Evolutionary conservation across 176 grass and related monocot species (phyloP), one percentile per base, ranked within the genome.

Genomic region (Melocanna baccifera): DNA sequence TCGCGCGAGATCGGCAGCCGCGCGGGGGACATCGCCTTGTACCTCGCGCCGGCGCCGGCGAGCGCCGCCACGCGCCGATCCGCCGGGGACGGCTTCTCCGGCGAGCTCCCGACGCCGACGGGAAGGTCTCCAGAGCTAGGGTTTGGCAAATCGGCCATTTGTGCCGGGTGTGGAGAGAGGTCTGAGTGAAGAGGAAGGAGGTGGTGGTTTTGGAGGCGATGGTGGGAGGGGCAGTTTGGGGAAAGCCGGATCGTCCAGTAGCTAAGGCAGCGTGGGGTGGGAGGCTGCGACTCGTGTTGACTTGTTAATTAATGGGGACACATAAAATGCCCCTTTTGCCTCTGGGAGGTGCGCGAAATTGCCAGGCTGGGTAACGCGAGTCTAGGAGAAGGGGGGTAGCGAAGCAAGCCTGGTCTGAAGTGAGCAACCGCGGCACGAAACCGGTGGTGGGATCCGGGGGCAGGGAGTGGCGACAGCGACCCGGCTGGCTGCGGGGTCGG

Each of bases 1-100:
- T 88, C 83, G 23, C 96, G 91, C 73, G 91, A 78, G 85, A 99
- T 99, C 73, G 91, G 93, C 77, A 99, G 91, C 58, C 84, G 84
- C 22, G 96, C 93, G 26, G 93, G 96, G 63, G 96, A 96, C 96
- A 99, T 94, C 22, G 91, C 89, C 93, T 94, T 94, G 91, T 99
- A 99, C 86, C 88, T 92, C 13, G 96, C 96, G 6, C 89, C 96
- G 3, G 83, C 81, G 48, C 78, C 85, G 13, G 87, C 73, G 15
- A 87, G 78, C 78, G 87, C 92, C 7, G 90, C 84, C 18, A 92
- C 82, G 52, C 87, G 80, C 68, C 77, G 78, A 94, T 88, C 87
- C 83, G 81, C 45, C n/a, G 77, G 82, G 23, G 56, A 39, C 6
- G 68, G 73, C 58, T 63, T 87, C 76, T 92, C 90, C 73, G 92